Evolutionary conservation across 1,284 basidiomycete genomes (phyloP).

Genomic region (Flammula alnicola): DNA sequence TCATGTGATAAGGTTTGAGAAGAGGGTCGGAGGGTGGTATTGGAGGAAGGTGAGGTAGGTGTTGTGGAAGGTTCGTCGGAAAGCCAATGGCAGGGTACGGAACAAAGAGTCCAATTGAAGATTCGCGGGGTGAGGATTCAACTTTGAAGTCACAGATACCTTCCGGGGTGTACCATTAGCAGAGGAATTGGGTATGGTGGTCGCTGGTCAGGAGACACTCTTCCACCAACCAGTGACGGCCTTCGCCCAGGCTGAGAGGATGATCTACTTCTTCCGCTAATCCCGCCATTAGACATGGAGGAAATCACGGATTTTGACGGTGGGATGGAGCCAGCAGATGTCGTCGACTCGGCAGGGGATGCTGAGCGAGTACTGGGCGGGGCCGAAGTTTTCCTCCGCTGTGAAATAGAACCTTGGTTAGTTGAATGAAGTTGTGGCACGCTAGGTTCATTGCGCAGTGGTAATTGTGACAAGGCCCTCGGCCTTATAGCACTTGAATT

Average conservation of each 20-base stretch:
- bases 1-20: constrained; percentile 89
- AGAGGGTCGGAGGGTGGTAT: constrained; percentile 73
- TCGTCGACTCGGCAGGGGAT: constrained; percentile 63
- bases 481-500: constrained; percentile 50
- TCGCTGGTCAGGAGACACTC: constrained; percentile 52
- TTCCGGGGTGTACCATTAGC: constrained; percentile 53
- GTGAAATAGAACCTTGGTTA: constrained; percentile 70
- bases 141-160: constrained; percentile 61
- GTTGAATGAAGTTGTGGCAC: constrained; percentile 54
- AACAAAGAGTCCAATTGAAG: constrained; percentile 22
- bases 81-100: constrained; percentile 17
- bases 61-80: constrained; percentile 64
- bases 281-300: constrained; percentile 34
- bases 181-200: constrained; percentile 53
- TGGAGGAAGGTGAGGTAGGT: constrained; percentile 77
- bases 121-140: constrained; percentile 41
- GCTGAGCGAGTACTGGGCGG: constrained; percentile 60
- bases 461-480: constrained; percentile 54
- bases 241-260: constrained; percentile 72
- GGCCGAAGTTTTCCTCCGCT: constrained; percentile 68
- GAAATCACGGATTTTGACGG: constrained; percentile 48
- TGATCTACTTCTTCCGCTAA: constrained; percentile 58
- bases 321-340: constrained; percentile 48
- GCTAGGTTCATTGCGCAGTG: constrained; percentile 47
- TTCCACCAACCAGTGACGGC: constrained; percentile 55